Base-by-base conservation (phyloP, 2,329 filamentous ascomycete species). In the Neonectria coccinea region DNA sequence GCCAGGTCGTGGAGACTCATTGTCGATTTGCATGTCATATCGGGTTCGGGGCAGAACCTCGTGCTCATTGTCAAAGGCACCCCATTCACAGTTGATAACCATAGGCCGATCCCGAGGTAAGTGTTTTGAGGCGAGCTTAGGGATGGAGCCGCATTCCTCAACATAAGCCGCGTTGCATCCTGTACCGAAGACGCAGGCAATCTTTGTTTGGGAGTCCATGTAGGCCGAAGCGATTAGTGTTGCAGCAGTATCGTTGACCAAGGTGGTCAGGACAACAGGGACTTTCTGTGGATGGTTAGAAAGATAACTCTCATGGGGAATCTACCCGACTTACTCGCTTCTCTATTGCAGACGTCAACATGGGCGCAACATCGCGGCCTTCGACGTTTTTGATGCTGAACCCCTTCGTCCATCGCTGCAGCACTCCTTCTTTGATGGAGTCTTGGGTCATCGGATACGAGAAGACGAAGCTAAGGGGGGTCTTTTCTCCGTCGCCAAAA, bases 151-250 rank as follows among this genome's bases (percentile, higher is more conserved):
- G 69, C 89, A 92, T 75, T 97, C 82, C 81, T 99, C 96, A 92
- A 99, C 97, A 83, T 99, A 99, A 42, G 96, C 96, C 42, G 95
- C 96, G 76, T 99, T 99, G 83, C 96, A 97, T 64, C 96, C 96
- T 12, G 96, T 99, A 73, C 96, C 96, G 75, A 99, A 99, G 77
- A 99, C 99, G 81, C 95, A 97, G 59, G 96, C 96, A 74, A 98
- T 96, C 81, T 90, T 94, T 88, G 97, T 97, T 72, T 90, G 89
- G 48, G 90, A 84, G 77, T 99, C 94, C n/a, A 95, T 97, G 82
- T 99, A 99, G 31, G 93, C 91, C 22, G 95, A 98, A 66, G 96
- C 96, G 75, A 99, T 97, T 74, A 99, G 84, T 33, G 96, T 99
- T 74, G 96, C 96, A 18, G 95, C 98, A 51, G 96, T 99, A 79